Base-by-base conservation (phyloP, 352 stramenopile genomes). In the Saprolegnia parasitica region DNA sequence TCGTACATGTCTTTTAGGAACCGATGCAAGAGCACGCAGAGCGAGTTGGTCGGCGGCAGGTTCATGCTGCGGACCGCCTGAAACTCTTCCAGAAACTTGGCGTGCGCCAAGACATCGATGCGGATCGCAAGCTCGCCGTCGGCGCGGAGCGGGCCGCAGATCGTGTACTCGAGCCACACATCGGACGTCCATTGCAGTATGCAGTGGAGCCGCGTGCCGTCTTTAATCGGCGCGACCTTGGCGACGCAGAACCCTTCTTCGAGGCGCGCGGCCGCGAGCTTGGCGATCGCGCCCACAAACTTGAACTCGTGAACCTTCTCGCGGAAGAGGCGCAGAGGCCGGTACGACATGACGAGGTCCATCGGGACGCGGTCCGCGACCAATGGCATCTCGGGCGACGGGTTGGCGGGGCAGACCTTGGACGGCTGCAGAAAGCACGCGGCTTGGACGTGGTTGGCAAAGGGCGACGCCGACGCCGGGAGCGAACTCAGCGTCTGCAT, bases 281-380 rank as follows among this genome's bases (percentile, higher is more conserved):
- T 84, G 70, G 88, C 79, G 18, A 93, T 81, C 24, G 90, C 82
- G 2, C 85, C 83, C 56, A 90, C 81, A 54, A 96, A 94, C 8
- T 86, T 83, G 71, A 94, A 96, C 67, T 96, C 87, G 61, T 94
- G 86, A 23, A 96, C 81, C 23, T 94, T 94, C 72, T 96, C 79
- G 29, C 87, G 87, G 81, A 86, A 96, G 80, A 96, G 81, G 1
- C 84, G 83, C 65, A 94, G 93, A 4, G 87, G 86, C 42, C 81
- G 83, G 45, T 94, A 71, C 10, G 86, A 18, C 15, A 37, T 70
- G 23, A 62, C 18, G 15, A 46, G 20, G 39, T 58, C 63, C 39
- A 70, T 24, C 9, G 63, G 39, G 24, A 61, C 50, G 9, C 42
- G 42, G 40, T 70, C 63, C 20, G 55, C 39, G 20, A 70, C 26